Conservation (phyloP, 1,284 basidiomycete species). For the Irpex lacteus region DNA sequence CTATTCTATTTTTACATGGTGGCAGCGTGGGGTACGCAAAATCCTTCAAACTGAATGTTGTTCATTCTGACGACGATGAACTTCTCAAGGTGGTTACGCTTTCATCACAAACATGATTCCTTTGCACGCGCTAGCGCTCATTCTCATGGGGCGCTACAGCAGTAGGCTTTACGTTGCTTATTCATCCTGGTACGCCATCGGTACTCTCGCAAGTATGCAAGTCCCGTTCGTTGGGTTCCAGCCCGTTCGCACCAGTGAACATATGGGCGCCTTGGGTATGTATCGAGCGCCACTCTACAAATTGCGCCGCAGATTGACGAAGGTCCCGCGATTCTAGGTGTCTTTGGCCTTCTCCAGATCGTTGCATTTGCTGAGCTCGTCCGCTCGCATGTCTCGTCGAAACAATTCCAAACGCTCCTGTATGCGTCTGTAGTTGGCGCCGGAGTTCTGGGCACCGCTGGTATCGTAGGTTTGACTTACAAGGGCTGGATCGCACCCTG, state of each 20-base stretch:
- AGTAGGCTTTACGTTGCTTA: constrained; percentile 93
- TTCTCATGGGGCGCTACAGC: constrained; percentile 97
- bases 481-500: constrained; percentile 97
- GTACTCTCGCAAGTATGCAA: constrained; percentile 97
- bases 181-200: constrained; percentile 97
- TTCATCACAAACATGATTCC: constrained; percentile 99
- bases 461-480: constrained; percentile 82
- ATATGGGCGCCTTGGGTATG: constrained; percentile 94
- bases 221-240: constrained; percentile 99
- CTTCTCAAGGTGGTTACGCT: constrained; percentile 81
- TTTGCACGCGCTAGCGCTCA: constrained; percentile 87
- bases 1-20: constrained; percentile 99
- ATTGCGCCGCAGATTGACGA: neutral
- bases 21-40: constrained; percentile 91
- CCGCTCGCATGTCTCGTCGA: constrained; percentile 85
- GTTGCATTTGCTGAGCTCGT: constrained; percentile 93
- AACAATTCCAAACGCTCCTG: constrained; percentile 89
- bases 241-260: constrained; percentile 96
- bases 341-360: constrained; percentile 96
- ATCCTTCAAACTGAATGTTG: constrained; percentile 7
- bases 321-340: constrained; percentile 46
- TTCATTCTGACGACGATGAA: constrained; percentile 1
- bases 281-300: constrained; percentile 8
- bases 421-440: constrained; percentile 67
- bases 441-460: constrained; percentile 72